Base-by-base conservation (phyloP, 192 early-diverging fungal genomes). In the Coemansia sp. region DNA sequence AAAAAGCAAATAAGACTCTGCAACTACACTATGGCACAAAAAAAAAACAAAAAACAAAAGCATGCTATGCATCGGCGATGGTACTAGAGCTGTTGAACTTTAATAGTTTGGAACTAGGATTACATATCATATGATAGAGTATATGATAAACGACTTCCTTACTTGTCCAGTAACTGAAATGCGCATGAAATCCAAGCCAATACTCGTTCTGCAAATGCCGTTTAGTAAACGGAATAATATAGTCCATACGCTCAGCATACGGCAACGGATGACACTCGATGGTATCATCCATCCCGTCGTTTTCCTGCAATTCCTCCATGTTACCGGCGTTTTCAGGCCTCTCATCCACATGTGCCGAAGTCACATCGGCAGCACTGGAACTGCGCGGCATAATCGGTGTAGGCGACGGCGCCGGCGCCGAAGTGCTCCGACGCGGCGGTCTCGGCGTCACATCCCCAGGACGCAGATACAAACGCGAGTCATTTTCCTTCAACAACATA, bases 151-250 rank as follows among this genome's bases (percentile, higher is more conserved):
- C 62, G 0, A 76, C 60, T 42, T 82, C 80, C 12, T 76, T 69
- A 68, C 71, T 82, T 0, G 67, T 71, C 80, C 80, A 82, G 74
- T 82, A 82, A 51, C 68, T 73, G 51, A 73, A 82, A 58, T 82
- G 80, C 6, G 74, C 66, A 7, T 82, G 70, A 62, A 82, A 63
- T 7, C 80, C 80, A 11, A 82, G 71, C 80, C 80, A 82, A 60
- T 82, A 82, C 62, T 82, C 80, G 66, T 74, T 82, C 45, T 76
- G 73, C 61, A 82, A 40, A 45, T 82, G 71, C 0, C 75, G 32
- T 20, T 82, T 82, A 16, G 63, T 72, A 45, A 73, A 76, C 10
- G 80, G 72, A 25, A 82, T 67, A 12, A 82, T 82, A 17, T 82
- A 82, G 65, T 82, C 80, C 80, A 82, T 82, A 56, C 80, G 80